Percentiles rank a stretch among this genome's conserved stretches.
phyloP scores from a whole-genome alignment of 257 asterid genomes.

The Craterostigma plantagineum region DNA sequence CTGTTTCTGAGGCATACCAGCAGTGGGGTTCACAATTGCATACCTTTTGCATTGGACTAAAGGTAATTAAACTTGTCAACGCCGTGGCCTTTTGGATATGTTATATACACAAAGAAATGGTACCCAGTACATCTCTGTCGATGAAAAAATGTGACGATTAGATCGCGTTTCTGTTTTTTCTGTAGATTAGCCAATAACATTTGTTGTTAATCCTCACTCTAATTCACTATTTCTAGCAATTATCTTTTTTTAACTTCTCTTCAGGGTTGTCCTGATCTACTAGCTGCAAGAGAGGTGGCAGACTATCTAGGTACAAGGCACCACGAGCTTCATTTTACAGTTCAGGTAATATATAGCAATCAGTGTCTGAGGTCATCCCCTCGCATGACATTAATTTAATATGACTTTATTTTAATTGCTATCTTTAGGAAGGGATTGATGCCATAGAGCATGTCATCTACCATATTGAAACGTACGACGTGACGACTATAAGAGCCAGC shows the following conservation, averaged over 20 bases:
- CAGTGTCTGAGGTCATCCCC: background rate
- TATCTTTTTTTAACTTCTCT: background rate
- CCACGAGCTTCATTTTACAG: slow-evolving; percentile 89
- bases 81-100: slow-evolving; percentile 1
- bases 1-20: slow-evolving; percentile 49
- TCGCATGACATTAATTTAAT: background rate
- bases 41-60: slow-evolving; percentile 77
- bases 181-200: too few species aligned
- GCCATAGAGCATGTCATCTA: slow-evolving; percentile 93
- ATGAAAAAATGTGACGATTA: too few species aligned
- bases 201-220: too few species aligned
- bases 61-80: slow-evolving; percentile 22
- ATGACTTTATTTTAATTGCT: slow-evolving; percentile 2
- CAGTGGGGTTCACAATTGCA: slow-evolving; percentile 80
- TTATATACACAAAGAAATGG: too few species aligned
- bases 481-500: slow-evolving; percentile 94
- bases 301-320: slow-evolving; percentile 89
- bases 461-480: slow-evolving; percentile 91
- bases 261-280: slow-evolving; percentile 92
- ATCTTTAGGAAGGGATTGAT: slow-evolving; percentile 85
- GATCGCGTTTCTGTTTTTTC: too few species aligned
- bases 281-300: slow-evolving; percentile 97
- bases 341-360: slow-evolving; percentile 44
- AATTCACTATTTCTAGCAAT: too few species aligned
- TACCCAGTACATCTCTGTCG: too few species aligned